Conservation (phyloP, 2,329 filamentous ascomycete species). For the Cercospora sp. region DNA sequence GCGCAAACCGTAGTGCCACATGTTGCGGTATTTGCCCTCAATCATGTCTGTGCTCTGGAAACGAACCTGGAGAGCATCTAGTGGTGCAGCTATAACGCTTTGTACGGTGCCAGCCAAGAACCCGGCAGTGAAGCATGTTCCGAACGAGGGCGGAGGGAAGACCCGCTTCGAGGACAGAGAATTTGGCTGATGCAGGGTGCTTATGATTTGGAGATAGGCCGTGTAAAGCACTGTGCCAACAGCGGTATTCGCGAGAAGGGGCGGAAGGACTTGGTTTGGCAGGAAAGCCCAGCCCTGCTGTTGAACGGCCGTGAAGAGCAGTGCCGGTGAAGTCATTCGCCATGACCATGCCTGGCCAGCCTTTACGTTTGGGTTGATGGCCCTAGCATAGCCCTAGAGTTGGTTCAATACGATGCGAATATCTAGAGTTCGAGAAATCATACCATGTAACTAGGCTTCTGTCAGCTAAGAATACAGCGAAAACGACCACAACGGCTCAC, state of each 20-base stretch:
- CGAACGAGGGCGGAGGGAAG: constrained; percentile 67
- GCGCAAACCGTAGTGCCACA: constrained; percentile 68
- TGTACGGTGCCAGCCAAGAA: constrained; percentile 69
- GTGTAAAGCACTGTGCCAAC: constrained; percentile 76
- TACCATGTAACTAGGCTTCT: constrained; percentile 53
- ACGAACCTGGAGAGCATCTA: constrained; percentile 73
- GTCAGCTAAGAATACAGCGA: constrained; percentile 15
- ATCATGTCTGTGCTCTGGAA: constrained; percentile 66
- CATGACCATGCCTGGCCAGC: constrained; percentile 58
- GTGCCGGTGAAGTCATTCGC: constrained; percentile 67
- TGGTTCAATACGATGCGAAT: neutral
- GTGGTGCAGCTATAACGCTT: constrained; percentile 69
- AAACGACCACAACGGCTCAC: constrained; percentile 53
- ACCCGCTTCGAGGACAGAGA: constrained; percentile 61
- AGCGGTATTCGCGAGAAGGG: constrained; percentile 70
- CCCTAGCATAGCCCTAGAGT: constrained; percentile 60
- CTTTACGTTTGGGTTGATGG: constrained; percentile 59
- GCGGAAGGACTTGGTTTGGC: constrained; percentile 74
- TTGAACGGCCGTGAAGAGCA: constrained; percentile 66
- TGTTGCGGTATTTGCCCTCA: constrained; percentile 61
- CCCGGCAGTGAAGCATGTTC: constrained; percentile 68
- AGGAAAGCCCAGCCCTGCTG: constrained; percentile 74
- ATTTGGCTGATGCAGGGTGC: constrained; percentile 65
- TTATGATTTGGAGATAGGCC: constrained; percentile 70
- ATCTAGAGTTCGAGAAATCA: neutral